A percentile compares a stretch with the other conserved stretches of the same genome.
phyloP scores from a whole-genome alignment of 2,329 filamentous ascomycete genomes.

The Coniochaeta pulveracea region DNA sequence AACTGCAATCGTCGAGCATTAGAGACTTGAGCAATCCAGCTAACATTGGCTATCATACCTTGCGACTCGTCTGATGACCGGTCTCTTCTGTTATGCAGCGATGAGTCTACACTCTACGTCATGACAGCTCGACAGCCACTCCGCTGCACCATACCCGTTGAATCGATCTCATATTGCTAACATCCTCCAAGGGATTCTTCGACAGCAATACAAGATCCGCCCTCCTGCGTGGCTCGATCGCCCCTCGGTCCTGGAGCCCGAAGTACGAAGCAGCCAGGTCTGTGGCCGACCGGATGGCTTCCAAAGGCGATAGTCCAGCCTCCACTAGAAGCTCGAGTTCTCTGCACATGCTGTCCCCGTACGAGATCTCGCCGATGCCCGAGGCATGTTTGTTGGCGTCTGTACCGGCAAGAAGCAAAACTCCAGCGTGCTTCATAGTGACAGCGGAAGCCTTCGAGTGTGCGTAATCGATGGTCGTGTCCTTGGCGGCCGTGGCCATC shows the following conservation, averaged over 20 bases:
- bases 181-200: background rate
- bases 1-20: too few relatives aligned
- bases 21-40: too few relatives aligned
- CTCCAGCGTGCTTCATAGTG: background rate
- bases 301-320: background rate
- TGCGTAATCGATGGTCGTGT: background rate
- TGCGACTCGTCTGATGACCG: too few relatives aligned
- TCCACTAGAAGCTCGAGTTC: background rate
- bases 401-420: background rate
- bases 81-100: too few relatives aligned
- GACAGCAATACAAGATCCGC: slow-evolving; percentile 1
- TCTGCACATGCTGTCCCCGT: slow-evolving; percentile 2
- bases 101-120: too few relatives aligned
- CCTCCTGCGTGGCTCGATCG: slow-evolving; percentile 1
- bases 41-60: too few relatives aligned
- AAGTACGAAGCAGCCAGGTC: background rate
- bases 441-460: background rate
- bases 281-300: slow-evolving; percentile 1
- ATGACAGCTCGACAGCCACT: too few relatives aligned
- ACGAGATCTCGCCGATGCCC: background rate
- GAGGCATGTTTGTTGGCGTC: slow-evolving; percentile 3
- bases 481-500: slow-evolving; percentile 1
- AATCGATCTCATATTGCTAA: background rate
- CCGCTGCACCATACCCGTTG: background rate
- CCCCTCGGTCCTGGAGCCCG: background rate